phyloP scores from a whole-genome alignment of 768 basidiomycete species.

The Tricholoma sp. region DNA sequence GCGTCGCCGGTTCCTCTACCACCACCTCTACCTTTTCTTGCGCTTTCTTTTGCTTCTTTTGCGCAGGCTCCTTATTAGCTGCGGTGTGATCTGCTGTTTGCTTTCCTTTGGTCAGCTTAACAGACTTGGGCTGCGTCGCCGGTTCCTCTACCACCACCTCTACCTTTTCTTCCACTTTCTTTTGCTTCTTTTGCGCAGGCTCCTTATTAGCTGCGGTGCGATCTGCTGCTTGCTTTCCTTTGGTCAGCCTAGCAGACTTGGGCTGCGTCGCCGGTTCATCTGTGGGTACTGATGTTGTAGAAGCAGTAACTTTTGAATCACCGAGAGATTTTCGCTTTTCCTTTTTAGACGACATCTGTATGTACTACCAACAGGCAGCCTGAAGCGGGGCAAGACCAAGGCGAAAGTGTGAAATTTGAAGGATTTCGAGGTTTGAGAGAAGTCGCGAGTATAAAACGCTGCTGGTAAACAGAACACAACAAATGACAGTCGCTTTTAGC shows the following conservation, averaged over 20 bases:
- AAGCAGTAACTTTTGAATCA: slow-evolving; percentile 5
- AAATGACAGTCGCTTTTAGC: too few relatives aligned
- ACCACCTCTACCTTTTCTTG: slow-evolving; percentile 7
- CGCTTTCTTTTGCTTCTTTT: slow-evolving; percentile 9
- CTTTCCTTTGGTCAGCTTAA: neutral
- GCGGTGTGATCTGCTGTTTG: neutral
- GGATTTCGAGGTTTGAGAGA: neutral
- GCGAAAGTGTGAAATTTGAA: neutral
- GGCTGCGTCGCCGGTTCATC: slow-evolving; percentile 1
- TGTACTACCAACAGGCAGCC: slow-evolving; percentile 14
- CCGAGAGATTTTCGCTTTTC: slow-evolving; percentile 20
- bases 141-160: neutral
- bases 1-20: slow-evolving; percentile 1
- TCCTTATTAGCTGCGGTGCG: neutral
- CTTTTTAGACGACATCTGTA: slow-evolving; percentile 13
- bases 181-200: neutral
- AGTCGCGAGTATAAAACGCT: slow-evolving; percentile 11
- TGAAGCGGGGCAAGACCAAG: neutral
- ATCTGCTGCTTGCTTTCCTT: neutral
- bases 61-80: neutral
- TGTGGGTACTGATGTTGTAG: slow-evolving; percentile 6
- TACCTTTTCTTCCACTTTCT: neutral
- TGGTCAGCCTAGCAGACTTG: neutral
- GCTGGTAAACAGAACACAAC: slow-evolving; percentile 12
- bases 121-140: slow-evolving; percentile 1